Evolutionary conservation across 148 eudicot species (phyloP).

Genomic region (Cornus florida): DNA sequence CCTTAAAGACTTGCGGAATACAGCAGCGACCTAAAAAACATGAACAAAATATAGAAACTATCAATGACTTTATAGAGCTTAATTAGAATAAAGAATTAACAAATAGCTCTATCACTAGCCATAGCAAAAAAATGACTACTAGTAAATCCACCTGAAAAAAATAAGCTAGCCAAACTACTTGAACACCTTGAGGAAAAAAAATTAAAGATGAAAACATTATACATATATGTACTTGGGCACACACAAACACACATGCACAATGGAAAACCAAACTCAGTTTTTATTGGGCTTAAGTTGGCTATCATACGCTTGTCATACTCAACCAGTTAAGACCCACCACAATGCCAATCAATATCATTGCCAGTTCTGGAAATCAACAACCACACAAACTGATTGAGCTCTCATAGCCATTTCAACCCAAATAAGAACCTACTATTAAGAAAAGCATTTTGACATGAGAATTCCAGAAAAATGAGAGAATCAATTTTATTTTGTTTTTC

Average conservation of each 20-base stretch:
- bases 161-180: background rate
- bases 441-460: no score
- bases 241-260: background rate
- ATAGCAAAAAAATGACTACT: background rate
- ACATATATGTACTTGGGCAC: no score
- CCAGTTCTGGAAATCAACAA: no score
- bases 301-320: no score
- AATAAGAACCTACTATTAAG: no score
- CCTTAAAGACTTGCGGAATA: conserved; percentile 80
- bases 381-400: no score
- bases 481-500: no score
- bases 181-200: background rate
- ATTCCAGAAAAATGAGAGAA: no score
- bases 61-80: background rate
- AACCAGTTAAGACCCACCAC: no score
- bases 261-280: background rate
- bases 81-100: background rate
- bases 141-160: background rate
- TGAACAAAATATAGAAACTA: conserved; percentile 3
- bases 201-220: background rate
- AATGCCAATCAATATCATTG: no score
- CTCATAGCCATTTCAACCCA: no score
- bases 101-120: background rate
- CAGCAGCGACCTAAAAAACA: conserved; percentile 73
- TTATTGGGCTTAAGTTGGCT: no score